Conservation (phyloP, 768 basidiomycete species). For the Boletales sp. region DNA sequence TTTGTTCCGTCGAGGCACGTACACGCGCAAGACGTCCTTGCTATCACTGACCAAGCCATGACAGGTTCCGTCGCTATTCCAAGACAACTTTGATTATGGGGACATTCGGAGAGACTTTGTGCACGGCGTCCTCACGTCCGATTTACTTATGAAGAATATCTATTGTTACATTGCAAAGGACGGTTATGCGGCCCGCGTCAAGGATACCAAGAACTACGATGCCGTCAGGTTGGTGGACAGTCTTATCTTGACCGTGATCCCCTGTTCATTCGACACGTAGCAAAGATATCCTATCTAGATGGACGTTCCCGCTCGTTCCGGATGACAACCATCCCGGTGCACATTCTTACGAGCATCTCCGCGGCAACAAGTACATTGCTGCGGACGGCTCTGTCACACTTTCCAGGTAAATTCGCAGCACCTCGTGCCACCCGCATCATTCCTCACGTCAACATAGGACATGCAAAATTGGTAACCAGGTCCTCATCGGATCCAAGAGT, state of each 20-base stretch:
- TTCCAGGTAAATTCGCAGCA: constrained; percentile 58
- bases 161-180: constrained; percentile 85
- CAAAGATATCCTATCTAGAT: constrained; percentile 88
- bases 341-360: constrained; percentile 78
- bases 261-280: constrained; percentile 36
- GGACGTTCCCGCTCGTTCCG: constrained; percentile 95
- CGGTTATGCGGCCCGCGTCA: constrained; percentile 90
- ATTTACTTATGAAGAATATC: constrained; percentile 92
- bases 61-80: constrained; percentile 92
- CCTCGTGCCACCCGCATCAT: background rate
- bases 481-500: constrained; percentile 80
- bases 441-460: constrained; percentile 45
- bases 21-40: background rate
- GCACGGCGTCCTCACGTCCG: constrained; percentile 90
- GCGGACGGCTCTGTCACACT: constrained; percentile 73
- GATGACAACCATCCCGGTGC: constrained; percentile 89
- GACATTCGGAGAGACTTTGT: constrained; percentile 92
- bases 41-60: constrained; percentile 1
- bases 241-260: background rate
- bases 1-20: constrained; percentile 88
- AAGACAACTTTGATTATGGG: constrained; percentile 97
- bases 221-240: constrained; percentile 62
- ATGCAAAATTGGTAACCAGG: constrained; percentile 75
- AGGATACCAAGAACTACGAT: constrained; percentile 90
- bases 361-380: constrained; percentile 87